These are phyloP conservation scores for Populus alba DNA, from an alignment of 345 rosid species.

Conservation along the genomic window DNA sequence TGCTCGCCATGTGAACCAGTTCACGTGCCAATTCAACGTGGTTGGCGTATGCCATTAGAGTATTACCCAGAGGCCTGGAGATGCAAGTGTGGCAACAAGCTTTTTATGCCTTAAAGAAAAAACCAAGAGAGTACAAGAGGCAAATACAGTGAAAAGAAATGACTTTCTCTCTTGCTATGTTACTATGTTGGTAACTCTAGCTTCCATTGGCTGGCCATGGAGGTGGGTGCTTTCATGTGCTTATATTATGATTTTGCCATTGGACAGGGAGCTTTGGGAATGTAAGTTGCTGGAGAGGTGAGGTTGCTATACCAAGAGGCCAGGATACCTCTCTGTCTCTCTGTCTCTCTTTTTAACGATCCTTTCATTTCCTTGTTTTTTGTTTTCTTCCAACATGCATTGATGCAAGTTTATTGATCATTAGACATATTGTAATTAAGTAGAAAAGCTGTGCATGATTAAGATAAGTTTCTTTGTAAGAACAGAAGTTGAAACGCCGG, in stretches of 20 bases:
- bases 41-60: slow-evolving; percentile 63
- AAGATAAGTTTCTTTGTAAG: slow-evolving; percentile 11
- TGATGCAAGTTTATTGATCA: slow-evolving; percentile 21
- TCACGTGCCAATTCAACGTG: slow-evolving; percentile 85
- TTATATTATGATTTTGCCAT: slow-evolving; percentile 18
- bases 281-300: slow-evolving; percentile 35
- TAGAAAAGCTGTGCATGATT: not conserved
- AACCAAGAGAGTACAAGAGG: not conserved
- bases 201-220: slow-evolving; percentile 5
- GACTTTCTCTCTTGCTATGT: not conserved
- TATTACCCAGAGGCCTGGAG: slow-evolving; percentile 99
- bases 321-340: slow-evolving; percentile 11
- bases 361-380: not conserved
- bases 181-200: slow-evolving; percentile 1
- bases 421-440: slow-evolving; percentile 23
- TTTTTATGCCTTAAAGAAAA: slow-evolving; percentile 63
- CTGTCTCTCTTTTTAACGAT: not conserved
- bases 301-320: slow-evolving; percentile 33
- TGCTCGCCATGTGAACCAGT: slow-evolving; percentile 84
- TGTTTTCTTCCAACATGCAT: slow-evolving; percentile 12
- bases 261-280: slow-evolving; percentile 38
- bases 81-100: slow-evolving; percentile 81
- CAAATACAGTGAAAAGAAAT: not conserved
- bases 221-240: slow-evolving; percentile 15
- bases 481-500: slow-evolving; percentile 5